These are phyloP conservation scores for Periconia sp. DNA, from an alignment of 2,329 filamentous ascomycete genomes.

Conservation along the genomic window DNA sequence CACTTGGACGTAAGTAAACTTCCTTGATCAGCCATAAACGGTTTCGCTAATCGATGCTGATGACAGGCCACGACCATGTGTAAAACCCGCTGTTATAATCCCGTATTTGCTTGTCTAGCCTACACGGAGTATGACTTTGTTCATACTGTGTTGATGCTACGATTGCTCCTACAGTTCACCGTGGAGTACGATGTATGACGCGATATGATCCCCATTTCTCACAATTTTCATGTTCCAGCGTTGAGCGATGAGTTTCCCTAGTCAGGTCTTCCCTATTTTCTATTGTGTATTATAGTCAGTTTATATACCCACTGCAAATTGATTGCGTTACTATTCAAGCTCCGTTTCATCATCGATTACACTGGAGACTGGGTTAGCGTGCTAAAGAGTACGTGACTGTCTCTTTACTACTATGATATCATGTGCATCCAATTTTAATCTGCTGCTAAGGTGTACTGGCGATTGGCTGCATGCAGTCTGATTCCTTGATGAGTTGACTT, in stretches of 20 bases:
- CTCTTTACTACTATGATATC: too few relatives aligned
- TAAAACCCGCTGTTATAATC: background rate
- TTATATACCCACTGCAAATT: background rate
- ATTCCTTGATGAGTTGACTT: too few relatives aligned
- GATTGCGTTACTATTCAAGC: background rate
- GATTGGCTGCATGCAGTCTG: too few relatives aligned
- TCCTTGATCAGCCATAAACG: background rate
- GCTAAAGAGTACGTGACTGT: too few relatives aligned
- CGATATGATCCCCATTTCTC: background rate
- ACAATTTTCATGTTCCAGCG: background rate
- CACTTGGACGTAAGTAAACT: conserved; percentile 63
- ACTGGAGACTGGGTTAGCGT: too few relatives aligned
- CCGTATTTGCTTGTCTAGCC: background rate
- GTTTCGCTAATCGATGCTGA: background rate
- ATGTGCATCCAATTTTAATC: too few relatives aligned
- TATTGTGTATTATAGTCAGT: background rate
- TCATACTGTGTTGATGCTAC: too few relatives aligned
- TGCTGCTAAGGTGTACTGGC: too few relatives aligned
- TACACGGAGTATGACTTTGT: background rate
- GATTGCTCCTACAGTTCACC: background rate
- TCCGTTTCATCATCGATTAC: too few relatives aligned
- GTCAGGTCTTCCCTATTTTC: background rate
- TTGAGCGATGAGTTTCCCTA: background rate
- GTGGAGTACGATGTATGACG: background rate
- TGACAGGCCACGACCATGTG: background rate